Evolutionary conservation across 441 rosid genomes (phyloP).

Genomic region (Syzygium syzygioides): DNA sequence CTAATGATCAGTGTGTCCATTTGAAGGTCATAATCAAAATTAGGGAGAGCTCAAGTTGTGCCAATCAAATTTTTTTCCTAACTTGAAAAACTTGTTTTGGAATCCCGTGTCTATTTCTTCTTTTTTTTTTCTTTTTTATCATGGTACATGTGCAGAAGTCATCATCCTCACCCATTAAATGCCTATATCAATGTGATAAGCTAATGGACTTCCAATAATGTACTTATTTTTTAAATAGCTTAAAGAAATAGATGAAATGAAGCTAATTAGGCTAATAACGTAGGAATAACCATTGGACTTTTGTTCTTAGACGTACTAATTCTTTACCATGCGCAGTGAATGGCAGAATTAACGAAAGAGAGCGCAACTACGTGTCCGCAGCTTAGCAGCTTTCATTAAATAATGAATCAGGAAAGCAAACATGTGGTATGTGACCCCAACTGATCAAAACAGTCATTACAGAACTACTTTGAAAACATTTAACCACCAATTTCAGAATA

Average conservation of each 20-base stretch:
- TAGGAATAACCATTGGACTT: accelerated
- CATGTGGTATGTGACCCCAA: accelerated
- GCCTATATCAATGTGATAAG: accelerated
- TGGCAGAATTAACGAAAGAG: neutral
- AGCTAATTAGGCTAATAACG: too few species aligned
- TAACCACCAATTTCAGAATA: too few species aligned
- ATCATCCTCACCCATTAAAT: neutral
- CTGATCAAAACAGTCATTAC: neutral
- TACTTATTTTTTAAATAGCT: too few species aligned
- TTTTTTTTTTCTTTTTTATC: accelerated
- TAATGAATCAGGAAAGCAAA: neutral
- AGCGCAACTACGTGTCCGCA: accelerated
- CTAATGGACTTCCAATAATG: neutral
- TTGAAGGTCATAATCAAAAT: too few species aligned
- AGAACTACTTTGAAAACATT: accelerated
- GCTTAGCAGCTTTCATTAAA: neutral
- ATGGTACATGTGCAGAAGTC: neutral
- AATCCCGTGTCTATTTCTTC: neutral
- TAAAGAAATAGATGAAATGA: neutral
- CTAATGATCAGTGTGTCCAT: too few species aligned
- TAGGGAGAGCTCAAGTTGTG: neutral
- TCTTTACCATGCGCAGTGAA: too few species aligned
- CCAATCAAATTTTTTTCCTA: neutral
- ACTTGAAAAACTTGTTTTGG: neutral
- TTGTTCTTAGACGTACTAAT: too few species aligned